Evolutionary conservation across 768 basidiomycete species (phyloP).

Genomic region (Boletellus ananiceps): DNA sequence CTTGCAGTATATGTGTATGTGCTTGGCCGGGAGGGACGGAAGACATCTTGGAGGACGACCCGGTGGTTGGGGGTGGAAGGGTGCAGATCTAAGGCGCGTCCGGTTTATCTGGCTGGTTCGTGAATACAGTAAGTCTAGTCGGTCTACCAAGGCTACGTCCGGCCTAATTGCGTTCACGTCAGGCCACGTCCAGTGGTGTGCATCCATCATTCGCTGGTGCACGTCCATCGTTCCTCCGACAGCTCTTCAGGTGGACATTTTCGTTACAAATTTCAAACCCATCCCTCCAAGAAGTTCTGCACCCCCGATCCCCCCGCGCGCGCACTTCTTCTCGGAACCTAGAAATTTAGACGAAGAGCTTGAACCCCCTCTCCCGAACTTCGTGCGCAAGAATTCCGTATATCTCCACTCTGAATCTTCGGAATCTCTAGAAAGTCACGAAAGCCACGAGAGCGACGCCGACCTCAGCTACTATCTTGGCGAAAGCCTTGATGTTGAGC

Average conservation of each 20-base stretch:
- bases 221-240: conserved; percentile 46
- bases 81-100: conserved; percentile 47
- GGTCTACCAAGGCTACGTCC: not conserved
- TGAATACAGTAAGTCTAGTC: conserved; percentile 57
- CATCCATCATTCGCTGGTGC: conserved; percentile 59
- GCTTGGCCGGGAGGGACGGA: conserved; percentile 53
- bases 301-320: not conserved
- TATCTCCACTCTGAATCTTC: conserved; percentile 13
- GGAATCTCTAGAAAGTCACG: conserved; percentile 30
- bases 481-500: conserved; percentile 30
- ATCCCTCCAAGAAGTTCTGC: conserved; percentile 9
- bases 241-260: conserved; percentile 63
- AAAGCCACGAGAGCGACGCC: conserved; percentile 32
- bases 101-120: conserved; percentile 75
- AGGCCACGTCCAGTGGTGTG: conserved; percentile 80
- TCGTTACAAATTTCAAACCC: conserved; percentile 57
- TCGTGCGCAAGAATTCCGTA: conserved; percentile 9
- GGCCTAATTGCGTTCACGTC: not conserved
- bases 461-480: conserved; percentile 43
- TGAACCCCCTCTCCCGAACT: conserved; percentile 34
- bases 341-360: conserved; percentile 22
- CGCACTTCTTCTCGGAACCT: conserved; percentile 4
- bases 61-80: conserved; percentile 40
- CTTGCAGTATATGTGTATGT: conserved; percentile 58
- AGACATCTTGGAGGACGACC: conserved; percentile 42